These are phyloP conservation scores for Coemansia sp. DNA, from an alignment of 192 early-diverging fungal genomes.

Conservation along the genomic window DNA sequence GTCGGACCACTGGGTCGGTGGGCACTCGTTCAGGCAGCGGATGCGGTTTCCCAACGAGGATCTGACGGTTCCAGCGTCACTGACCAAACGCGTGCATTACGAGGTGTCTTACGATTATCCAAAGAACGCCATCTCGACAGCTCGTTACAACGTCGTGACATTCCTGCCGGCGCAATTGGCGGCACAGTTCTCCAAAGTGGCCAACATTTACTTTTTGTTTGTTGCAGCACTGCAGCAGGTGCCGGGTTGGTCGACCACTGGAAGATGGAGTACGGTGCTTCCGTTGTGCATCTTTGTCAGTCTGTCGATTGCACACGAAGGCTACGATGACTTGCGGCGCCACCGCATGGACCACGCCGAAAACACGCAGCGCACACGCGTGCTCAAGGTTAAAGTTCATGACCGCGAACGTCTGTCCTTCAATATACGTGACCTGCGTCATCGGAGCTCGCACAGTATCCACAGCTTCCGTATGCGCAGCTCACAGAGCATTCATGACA, in stretches of 20 bases:
- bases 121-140: constrained; percentile 62
- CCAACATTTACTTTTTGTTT: constrained; percentile 94
- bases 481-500: constrained; percentile 46
- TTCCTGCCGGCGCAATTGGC: constrained; percentile 95
- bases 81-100: constrained; percentile 55
- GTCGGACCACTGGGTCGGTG: constrained; percentile 51
- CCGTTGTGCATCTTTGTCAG: constrained; percentile 72
- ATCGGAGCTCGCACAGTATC: constrained; percentile 50
- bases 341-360: constrained; percentile 64
- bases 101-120: constrained; percentile 54
- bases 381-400: constrained; percentile 57
- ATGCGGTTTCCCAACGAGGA: constrained; percentile 44
- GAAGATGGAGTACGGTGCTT: constrained; percentile 73
- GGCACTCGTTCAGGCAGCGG: constrained; percentile 48
- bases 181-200: constrained; percentile 93
- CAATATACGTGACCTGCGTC: constrained; percentile 36
- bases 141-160: constrained; percentile 81
- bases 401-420: constrained; percentile 55
- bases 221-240: constrained; percentile 83
- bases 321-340: constrained; percentile 67
- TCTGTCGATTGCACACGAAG: constrained; percentile 76
- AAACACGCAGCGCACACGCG: constrained; percentile 57
- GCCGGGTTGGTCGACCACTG: constrained; percentile 72
- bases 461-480: constrained; percentile 51
- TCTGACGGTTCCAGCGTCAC: constrained; percentile 48